A percentile compares a stretch with the other conserved stretches of the same genome.
These are phyloP conservation scores for Colletotrichum phormii DNA, from an alignment of 2,329 filamentous ascomycete species.

Conservation along the genomic window DNA sequence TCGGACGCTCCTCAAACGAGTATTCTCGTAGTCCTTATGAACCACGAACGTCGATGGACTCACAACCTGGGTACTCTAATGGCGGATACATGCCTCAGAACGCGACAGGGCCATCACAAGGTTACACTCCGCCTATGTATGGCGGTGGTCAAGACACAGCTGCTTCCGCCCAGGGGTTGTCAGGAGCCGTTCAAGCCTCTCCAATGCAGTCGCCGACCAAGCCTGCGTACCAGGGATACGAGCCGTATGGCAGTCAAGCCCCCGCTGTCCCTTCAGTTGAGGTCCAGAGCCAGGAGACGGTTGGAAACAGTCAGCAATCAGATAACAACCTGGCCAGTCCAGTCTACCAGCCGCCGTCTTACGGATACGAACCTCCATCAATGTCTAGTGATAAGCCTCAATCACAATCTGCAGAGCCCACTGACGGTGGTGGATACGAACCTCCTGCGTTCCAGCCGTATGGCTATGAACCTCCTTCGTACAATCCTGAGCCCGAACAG, in stretches of 20 bases:
- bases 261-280: constrained; percentile 2
- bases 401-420: constrained; percentile 44
- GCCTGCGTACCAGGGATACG: constrained; percentile 34
- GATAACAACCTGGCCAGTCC: constrained; percentile 38
- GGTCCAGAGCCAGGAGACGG: neutral
- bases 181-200: neutral
- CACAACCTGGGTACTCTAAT: constrained; percentile 44
- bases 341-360: constrained; percentile 59
- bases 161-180: neutral
- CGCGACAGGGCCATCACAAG: constrained; percentile 43
- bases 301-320: neutral
- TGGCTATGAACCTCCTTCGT: constrained; percentile 67
- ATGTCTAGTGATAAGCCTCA: constrained; percentile 46
- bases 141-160: neutral
- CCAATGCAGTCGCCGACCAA: constrained; percentile 25
- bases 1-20: constrained; percentile 42
- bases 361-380: constrained; percentile 64
- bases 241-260: constrained; percentile 35
- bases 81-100: constrained; percentile 48
- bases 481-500: constrained; percentile 62
- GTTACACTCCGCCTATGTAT: constrained; percentile 42
- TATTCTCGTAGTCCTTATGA: constrained; percentile 42
- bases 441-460: constrained; percentile 72
- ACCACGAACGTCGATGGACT: constrained; percentile 56
- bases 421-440: constrained; percentile 63